A percentile compares a stretch with the other conserved stretches of the same genome.
These are phyloP conservation scores for Zalaria obscura DNA, from an alignment of 2,329 filamentous ascomycete species.

Conservation along the genomic window DNA sequence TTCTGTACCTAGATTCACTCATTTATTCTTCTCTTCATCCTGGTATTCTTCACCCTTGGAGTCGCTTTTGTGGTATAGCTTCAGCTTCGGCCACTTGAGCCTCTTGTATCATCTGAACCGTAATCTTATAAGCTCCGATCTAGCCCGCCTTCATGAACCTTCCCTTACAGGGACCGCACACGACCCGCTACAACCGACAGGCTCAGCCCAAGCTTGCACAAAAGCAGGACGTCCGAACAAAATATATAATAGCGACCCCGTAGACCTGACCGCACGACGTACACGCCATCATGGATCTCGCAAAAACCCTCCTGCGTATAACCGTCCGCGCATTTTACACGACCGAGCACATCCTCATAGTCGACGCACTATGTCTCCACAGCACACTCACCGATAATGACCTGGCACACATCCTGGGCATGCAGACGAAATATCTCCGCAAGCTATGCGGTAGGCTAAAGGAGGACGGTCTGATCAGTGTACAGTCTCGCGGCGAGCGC, in stretches of 20 bases:
- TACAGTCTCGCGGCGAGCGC: constrained; percentile 42
- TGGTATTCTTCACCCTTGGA: background rate
- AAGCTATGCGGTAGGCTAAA: constrained; percentile 74
- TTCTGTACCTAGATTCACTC: too few species aligned
- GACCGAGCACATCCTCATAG: constrained; percentile 66
- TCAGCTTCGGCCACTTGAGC: background rate
- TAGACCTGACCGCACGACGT: too few species aligned
- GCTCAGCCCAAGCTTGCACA: too few species aligned
- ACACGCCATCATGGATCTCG: constrained; percentile 36
- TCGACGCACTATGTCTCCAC: constrained; percentile 67
- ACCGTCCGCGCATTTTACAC: constrained; percentile 78
- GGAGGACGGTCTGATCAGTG: constrained; percentile 72
- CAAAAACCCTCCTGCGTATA: constrained; percentile 70
- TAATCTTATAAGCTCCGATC: too few species aligned
- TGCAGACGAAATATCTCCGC: constrained; percentile 83
- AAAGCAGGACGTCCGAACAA: too few species aligned
- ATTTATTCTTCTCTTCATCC: background rate
- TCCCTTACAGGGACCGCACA: too few species aligned
- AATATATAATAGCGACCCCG: too few species aligned
- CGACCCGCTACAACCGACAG: too few species aligned
- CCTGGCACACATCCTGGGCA: constrained; percentile 70
- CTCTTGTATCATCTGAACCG: too few species aligned
- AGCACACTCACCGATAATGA: constrained; percentile 72
- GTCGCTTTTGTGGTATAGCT: background rate
- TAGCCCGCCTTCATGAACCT: too few species aligned